Evolutionary conservation across 129 eudicot species (phyloP).

Genomic region (Tagetes patula): DNA sequence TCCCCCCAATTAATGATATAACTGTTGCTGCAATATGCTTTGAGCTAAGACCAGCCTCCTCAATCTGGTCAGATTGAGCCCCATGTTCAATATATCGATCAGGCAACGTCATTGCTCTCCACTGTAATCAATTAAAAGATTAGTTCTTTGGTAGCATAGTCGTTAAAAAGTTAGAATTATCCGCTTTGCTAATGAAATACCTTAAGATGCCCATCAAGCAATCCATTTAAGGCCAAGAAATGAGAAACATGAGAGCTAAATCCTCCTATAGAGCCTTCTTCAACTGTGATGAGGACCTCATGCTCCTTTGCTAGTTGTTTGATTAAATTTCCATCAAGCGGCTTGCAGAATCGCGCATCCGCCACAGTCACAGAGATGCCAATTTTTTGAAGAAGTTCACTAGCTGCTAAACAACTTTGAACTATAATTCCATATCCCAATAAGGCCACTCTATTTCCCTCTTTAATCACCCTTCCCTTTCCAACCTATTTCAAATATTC

Average conservation of each 20-base stretch:
- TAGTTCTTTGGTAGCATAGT: neutral
- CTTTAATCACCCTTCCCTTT: conserved; percentile 53
- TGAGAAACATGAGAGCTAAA: conserved; percentile 65
- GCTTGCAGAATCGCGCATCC: conserved; percentile 70
- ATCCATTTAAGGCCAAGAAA: conserved; percentile 62
- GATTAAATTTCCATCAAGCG: conserved; percentile 57
- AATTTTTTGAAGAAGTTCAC: conserved; percentile 31
- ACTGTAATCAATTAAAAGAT: conserved; percentile 34
- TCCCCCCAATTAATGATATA: conserved; percentile 48
- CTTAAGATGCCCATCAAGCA: conserved; percentile 69
- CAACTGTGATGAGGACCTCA: conserved; percentile 56
- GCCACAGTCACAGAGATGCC: conserved; percentile 50
- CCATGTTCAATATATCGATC: conserved; percentile 79
- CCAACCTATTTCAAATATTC: conserved; percentile 44
- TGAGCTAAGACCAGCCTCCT: conserved; percentile 65
- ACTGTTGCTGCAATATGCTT: conserved; percentile 64
- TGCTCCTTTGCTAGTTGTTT: conserved; percentile 50
- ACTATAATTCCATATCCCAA: conserved; percentile 65
- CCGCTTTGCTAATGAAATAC: conserved; percentile 23
- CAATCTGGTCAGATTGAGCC: conserved; percentile 51
- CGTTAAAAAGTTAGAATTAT: neutral
- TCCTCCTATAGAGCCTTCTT: conserved; percentile 76
- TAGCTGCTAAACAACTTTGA: conserved; percentile 55
- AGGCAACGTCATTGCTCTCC: conserved; percentile 72
- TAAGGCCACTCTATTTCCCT: conserved; percentile 61